phyloP scores from a whole-genome alignment of 495 filamentous ascomycete species.

The Penicillium chermesinum region DNA sequence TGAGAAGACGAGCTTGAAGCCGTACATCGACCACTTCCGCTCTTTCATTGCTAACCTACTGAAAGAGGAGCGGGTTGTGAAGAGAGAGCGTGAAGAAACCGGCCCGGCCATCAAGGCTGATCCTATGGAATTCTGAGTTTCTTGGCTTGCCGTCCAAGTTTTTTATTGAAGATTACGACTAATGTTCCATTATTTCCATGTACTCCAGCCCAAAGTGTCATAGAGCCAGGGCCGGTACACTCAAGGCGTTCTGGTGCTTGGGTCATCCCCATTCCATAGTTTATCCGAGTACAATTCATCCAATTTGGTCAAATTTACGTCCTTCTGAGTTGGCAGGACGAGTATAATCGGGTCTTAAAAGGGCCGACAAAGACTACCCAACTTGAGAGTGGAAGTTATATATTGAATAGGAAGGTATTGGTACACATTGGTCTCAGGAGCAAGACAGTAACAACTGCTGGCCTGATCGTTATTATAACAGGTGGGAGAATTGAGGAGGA shows the following conservation, averaged over 20 bases:
- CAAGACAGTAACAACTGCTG: constrained; percentile 1
- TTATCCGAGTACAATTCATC: neutral
- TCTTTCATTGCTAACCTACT: constrained; percentile 71
- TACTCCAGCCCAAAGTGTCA: neutral
- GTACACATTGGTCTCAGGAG: constrained; percentile 11
- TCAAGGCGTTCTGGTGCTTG: constrained; percentile 8
- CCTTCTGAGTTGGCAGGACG: no score
- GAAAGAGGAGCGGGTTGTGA: constrained; percentile 72
- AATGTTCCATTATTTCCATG: neutral
- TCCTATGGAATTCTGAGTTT: constrained; percentile 47
- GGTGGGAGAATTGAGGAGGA: neutral
- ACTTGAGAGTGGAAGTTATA: constrained; percentile 7
- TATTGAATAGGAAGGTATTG: constrained; percentile 15
- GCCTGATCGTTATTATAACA: constrained; percentile 10
- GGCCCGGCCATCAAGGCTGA: constrained; percentile 45
- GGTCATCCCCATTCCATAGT: neutral
- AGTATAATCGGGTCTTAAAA: no score
- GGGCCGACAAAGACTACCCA: no score
- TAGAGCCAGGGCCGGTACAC: neutral
- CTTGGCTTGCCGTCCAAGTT: neutral
- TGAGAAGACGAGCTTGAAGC: constrained; percentile 93
- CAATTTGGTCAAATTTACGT: no score
- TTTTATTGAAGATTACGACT: constrained; percentile 4
- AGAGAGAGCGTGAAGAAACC: constrained; percentile 61
- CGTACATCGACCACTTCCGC: constrained; percentile 86